A percentile compares a stretch with the other conserved stretches of the same genome.
phyloP scores from a whole-genome alignment of 1,139 yeast genomes.

The Taphrina sp. region DNA sequence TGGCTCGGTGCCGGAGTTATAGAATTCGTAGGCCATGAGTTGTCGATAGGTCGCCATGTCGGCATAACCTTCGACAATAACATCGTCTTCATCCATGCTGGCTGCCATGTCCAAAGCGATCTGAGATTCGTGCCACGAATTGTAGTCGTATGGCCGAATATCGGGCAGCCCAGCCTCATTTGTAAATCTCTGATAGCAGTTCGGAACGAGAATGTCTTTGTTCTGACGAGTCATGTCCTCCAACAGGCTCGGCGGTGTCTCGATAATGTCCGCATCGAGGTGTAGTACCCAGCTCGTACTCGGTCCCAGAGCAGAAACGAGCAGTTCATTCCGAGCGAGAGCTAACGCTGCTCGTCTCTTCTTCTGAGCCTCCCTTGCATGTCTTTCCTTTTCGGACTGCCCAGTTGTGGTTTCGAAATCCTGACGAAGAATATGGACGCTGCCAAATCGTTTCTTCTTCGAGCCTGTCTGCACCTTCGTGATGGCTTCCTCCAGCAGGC shows the following conservation, averaged over 20 bases:
- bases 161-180: constrained; percentile 53
- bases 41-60: constrained; percentile 93
- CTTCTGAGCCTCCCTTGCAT: constrained; percentile 68
- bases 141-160: constrained; percentile 90
- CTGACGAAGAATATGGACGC: constrained; percentile 83
- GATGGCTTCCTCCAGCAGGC: constrained; percentile 67
- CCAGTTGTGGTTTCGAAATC: constrained; percentile 62
- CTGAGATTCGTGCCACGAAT: constrained; percentile 94
- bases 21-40: constrained; percentile 84
- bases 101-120: constrained; percentile 75
- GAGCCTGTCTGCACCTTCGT: constrained; percentile 62
- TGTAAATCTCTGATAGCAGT: constrained; percentile 78
- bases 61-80: constrained; percentile 82
- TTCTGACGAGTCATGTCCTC: constrained; percentile 87
- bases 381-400: constrained; percentile 56
- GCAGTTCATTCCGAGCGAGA: constrained; percentile 82
- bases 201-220: constrained; percentile 84
- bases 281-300: constrained; percentile 92
- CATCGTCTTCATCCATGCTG: constrained; percentile 76
- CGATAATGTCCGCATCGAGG: constrained; percentile 92
- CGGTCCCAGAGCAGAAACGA: constrained; percentile 86
- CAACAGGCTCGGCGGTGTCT: constrained; percentile 74
- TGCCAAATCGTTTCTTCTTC: constrained; percentile 63
- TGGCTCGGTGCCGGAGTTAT: constrained; percentile 54
- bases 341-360: constrained; percentile 90